Evolutionary conservation across 2,329 filamentous ascomycete genomes (phyloP).

Genomic region (Scytalidium lignicola): DNA sequence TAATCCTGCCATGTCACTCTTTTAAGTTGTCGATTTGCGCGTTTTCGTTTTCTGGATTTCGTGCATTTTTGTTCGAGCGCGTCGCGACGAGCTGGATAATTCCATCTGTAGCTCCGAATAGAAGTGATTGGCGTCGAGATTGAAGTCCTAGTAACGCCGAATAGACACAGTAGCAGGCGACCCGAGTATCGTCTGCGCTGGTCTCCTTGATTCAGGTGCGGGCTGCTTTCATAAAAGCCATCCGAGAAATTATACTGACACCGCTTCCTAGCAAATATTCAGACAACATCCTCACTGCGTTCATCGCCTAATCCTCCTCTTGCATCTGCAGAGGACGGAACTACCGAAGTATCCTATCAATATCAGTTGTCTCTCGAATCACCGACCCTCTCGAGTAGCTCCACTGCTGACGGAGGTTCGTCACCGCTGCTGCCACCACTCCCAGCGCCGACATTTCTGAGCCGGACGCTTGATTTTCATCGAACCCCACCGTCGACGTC

Average conservation of each 20-base stretch:
- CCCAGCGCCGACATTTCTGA: constrained; percentile 52
- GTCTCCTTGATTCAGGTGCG: constrained; percentile 37
- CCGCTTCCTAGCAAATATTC: constrained; percentile 15
- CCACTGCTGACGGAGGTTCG: constrained; percentile 53
- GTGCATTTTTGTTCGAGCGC: constrained; percentile 12
- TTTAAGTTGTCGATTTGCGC: constrained; percentile 18
- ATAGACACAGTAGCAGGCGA: constrained; percentile 53
- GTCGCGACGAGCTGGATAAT: constrained; percentile 11
- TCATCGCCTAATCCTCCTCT: constrained; percentile 46
- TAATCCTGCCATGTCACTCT: constrained; percentile 23
- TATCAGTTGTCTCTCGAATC: constrained; percentile 37
- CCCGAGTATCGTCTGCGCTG: constrained; percentile 55
- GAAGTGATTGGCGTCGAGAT: background rate
- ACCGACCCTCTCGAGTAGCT: constrained; percentile 56
- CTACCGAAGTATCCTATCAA: constrained; percentile 7
- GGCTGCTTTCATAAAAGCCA: background rate
- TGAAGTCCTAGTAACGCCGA: background rate
- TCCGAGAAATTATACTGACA: constrained; percentile 9
- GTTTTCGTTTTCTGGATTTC: constrained; percentile 3
- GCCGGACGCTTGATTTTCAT: constrained; percentile 49
- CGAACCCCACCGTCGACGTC: constrained; percentile 41
- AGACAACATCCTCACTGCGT: constrained; percentile 31
- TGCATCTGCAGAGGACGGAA: constrained; percentile 57
- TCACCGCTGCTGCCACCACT: constrained; percentile 56
- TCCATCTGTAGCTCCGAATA: constrained; percentile 1